These are phyloP conservation scores for Candida glaebosa DNA, from an alignment of 805 yeast species.

Conservation along the genomic window DNA sequence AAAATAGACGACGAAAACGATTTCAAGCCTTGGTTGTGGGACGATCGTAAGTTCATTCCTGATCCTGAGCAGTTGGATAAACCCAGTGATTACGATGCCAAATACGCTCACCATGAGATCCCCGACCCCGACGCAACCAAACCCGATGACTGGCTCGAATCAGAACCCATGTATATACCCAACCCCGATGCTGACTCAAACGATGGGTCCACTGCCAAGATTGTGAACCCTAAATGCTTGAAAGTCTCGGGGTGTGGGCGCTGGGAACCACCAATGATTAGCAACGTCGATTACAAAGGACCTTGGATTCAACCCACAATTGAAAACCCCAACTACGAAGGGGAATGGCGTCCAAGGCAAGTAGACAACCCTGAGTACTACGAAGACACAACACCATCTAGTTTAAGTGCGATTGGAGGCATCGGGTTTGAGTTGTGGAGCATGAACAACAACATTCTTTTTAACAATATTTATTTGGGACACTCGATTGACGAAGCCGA, in stretches of 20 bases:
- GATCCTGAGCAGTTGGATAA: constrained; percentile 64
- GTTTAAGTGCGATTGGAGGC: constrained; percentile 69
- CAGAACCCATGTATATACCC: constrained; percentile 50
- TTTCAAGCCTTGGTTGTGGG: constrained; percentile 79
- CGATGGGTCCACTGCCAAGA: constrained; percentile 69
- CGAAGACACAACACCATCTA: constrained; percentile 55
- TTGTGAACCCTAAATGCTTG: constrained; percentile 70
- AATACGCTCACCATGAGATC: constrained; percentile 53
- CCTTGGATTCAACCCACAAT: constrained; percentile 71
- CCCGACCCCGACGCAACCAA: constrained; percentile 62
- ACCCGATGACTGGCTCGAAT: constrained; percentile 82
- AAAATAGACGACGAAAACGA: constrained; percentile 55
- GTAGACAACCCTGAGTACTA: constrained; percentile 69
- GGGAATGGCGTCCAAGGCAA: constrained; percentile 68
- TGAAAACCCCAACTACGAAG: constrained; percentile 73
- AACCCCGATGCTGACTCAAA: constrained; percentile 92
- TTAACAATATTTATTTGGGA: constrained; percentile 84
- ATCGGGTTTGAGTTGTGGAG: constrained; percentile 90
- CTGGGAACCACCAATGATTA: constrained; percentile 67
- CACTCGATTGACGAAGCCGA: constrained; percentile 86
- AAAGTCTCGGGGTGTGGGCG: constrained; percentile 70
- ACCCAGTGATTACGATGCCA: constrained; percentile 86
- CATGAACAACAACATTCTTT: constrained; percentile 68
- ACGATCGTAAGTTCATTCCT: constrained; percentile 58
- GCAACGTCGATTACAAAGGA: constrained; percentile 72